phyloP scores from a whole-genome alignment of 495 filamentous ascomycete genomes.

The Cercophora samala region DNA sequence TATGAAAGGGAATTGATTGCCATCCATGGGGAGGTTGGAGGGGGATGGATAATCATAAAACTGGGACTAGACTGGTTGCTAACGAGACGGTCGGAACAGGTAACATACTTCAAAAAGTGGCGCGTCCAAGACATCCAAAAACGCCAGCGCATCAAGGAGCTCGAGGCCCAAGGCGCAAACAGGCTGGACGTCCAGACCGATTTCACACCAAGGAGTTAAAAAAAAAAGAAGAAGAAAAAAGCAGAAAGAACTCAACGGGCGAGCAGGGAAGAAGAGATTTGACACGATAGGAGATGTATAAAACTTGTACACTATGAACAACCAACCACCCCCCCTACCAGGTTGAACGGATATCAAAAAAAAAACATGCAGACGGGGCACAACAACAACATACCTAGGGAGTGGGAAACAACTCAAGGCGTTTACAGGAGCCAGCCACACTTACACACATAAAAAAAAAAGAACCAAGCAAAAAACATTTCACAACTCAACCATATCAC shows the following conservation, averaged over 20 bases:
- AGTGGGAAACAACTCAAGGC: background rate
- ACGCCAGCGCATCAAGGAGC: slow-evolving; percentile 69
- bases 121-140: slow-evolving; percentile 88
- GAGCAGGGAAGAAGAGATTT: background rate
- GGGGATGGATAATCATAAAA: too few relatives aligned
- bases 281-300: background rate
- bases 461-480: background rate
- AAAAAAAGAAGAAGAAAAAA: too few relatives aligned
- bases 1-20: too few relatives aligned
- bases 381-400: background rate
- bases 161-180: slow-evolving; percentile 76
- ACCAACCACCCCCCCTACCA: too few relatives aligned
- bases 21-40: background rate
- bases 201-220: slow-evolving; percentile 26
- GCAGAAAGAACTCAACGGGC: too few relatives aligned
- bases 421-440: background rate
- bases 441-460: too few relatives aligned
- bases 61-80: too few relatives aligned
- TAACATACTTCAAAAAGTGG: slow-evolving; percentile 96
- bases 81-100: slow-evolving; percentile 48
- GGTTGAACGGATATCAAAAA: background rate
- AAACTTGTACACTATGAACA: background rate
- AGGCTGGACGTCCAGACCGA: slow-evolving; percentile 45
- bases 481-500: slow-evolving; percentile 8
- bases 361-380: background rate